Percentiles rank a stretch among this genome's conserved stretches.
phyloP scores from a whole-genome alignment of 2,329 filamentous ascomycete genomes.

The Colletotrichum zoysiae region DNA sequence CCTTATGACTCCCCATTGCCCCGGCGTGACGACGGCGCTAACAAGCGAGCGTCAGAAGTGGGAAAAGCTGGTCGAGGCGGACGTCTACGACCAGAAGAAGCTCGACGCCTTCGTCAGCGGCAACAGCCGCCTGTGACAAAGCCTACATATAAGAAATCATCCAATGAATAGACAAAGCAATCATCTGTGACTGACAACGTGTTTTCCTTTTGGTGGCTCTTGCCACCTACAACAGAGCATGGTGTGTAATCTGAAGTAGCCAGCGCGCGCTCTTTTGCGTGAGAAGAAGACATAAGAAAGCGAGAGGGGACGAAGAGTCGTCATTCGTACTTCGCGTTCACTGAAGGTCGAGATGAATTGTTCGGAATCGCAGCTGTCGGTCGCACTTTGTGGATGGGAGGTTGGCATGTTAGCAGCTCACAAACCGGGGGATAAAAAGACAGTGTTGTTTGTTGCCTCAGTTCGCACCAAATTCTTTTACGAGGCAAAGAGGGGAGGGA shows the following conservation, averaged over 20 bases:
- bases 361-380: neutral
- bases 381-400: neutral
- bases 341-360: neutral
- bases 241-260: neutral
- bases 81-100: conserved; percentile 39
- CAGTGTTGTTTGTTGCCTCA: neutral
- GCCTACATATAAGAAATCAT: neutral
- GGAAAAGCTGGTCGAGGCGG: conserved; percentile 39
- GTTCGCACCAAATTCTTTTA: neutral
- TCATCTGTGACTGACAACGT: neutral
- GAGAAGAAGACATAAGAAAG: too few species aligned
- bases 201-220: too few species aligned
- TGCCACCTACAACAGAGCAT: neutral
- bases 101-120: conserved; percentile 32
- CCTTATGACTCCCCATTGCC: neutral
- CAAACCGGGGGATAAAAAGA: neutral
- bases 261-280: neutral
- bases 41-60: conserved; percentile 27
- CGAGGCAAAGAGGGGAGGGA: neutral
- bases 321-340: neutral
- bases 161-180: neutral
- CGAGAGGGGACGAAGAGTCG: neutral
- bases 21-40: neutral
- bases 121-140: conserved; percentile 15
- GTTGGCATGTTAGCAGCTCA: neutral